Evolutionary conservation across 148 eudicot genomes (phyloP).

Genomic region (Camellia lanceoleosa): DNA sequence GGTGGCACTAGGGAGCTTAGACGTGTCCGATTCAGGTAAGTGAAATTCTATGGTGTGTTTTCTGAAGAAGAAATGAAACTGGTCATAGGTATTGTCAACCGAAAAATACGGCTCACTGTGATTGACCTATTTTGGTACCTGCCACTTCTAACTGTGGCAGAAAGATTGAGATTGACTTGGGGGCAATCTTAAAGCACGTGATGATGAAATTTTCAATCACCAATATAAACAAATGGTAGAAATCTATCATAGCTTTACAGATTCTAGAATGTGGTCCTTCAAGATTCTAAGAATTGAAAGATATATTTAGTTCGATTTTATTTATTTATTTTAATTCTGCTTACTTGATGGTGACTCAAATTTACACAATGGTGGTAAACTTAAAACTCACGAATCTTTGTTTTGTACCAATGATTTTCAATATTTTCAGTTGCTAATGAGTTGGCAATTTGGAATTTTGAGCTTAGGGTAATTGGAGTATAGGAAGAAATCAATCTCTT

Average conservation of each 20-base stretch:
- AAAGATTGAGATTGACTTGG: not conserved
- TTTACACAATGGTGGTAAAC: not conserved
- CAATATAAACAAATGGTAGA: not conserved
- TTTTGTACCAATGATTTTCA: not conserved
- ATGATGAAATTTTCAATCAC: not conserved
- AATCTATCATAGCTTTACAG: not conserved
- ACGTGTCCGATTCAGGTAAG: conserved; percentile 90
- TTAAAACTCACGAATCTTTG: not conserved
- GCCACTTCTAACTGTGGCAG: not conserved
- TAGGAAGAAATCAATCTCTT: not conserved
- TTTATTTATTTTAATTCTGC: not conserved
- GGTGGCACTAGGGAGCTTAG: conserved; percentile 86
- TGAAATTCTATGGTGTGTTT: conserved; percentile 5
- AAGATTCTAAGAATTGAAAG: not conserved
- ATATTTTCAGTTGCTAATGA: not conserved
- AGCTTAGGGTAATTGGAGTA: not conserved
- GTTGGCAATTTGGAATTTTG: not conserved
- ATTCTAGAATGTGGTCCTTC: conserved; percentile 12
- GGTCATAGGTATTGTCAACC: not conserved
- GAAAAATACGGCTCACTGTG: conserved; percentile 11
- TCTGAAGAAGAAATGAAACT: not conserved
- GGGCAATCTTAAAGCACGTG: not conserved
- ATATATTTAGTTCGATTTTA: not conserved
- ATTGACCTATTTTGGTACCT: not conserved
- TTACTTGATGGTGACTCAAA: not conserved